Percentiles rank a stretch among this genome's conserved stretches.
Conservation (phyloP, 805 yeast genomes). For the Lipomyces kockii region DNA sequence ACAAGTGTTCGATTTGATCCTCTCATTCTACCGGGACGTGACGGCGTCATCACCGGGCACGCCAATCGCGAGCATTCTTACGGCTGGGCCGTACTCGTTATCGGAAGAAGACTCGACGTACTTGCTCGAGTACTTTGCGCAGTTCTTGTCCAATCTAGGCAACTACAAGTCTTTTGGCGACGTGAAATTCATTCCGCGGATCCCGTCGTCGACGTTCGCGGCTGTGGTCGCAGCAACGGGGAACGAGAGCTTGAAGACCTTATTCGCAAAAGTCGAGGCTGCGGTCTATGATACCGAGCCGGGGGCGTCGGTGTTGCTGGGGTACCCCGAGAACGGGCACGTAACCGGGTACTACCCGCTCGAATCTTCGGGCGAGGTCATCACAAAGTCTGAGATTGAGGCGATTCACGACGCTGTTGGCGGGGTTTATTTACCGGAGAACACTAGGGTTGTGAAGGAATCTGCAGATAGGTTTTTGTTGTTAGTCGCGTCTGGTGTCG, state of each 20-base stretch:
- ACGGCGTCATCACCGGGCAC: constrained; percentile 48
- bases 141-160: constrained; percentile 68
- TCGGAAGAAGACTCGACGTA: constrained; percentile 48
- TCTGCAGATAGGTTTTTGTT: constrained; percentile 55
- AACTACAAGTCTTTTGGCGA: constrained; percentile 89
- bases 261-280: constrained; percentile 43
- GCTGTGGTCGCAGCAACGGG: constrained; percentile 50
- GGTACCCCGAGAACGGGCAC: constrained; percentile 80
- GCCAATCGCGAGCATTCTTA: constrained; percentile 29
- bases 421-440: constrained; percentile 70
- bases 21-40: constrained; percentile 59
- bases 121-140: constrained; percentile 66
- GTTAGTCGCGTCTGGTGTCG: constrained; percentile 66
- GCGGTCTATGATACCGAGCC: constrained; percentile 58
- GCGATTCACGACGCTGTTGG: constrained; percentile 70
- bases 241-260: constrained; percentile 45
- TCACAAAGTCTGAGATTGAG: constrained; percentile 65
- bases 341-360: constrained; percentile 73
- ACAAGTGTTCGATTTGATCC: constrained; percentile 68
- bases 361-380: constrained; percentile 43
- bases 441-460: constrained; percentile 71
- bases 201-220: constrained; percentile 56
- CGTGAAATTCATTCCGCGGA: constrained; percentile 76
- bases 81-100: constrained; percentile 31
- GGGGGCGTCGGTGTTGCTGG: constrained; percentile 60